Base-by-base conservation (phyloP, 1,284 basidiomycete species). In the Lignosus rhinocerotis region DNA sequence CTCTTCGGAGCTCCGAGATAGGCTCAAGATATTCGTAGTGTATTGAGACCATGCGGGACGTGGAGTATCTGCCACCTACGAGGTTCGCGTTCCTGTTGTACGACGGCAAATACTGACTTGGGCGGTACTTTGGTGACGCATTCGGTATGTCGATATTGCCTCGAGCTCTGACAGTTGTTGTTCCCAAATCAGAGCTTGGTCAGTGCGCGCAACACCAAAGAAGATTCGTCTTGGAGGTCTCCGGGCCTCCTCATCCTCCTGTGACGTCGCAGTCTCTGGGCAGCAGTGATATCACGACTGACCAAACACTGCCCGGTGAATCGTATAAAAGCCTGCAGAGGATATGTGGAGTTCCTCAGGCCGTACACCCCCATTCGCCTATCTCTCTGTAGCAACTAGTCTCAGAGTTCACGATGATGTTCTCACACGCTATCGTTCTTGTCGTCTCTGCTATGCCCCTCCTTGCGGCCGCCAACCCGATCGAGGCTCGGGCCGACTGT, bases 391-490 rank as follows among this genome's bases (percentile, higher is more conserved):
- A 56, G 43, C 52, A 33, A 53, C 17, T 43, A 16, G 17, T 17
- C 30, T 34, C 30, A 19, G 14, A 17, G 30, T 8, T 19, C 52
- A 51, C 53, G 44, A 63, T 45, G 58, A 48, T 59, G 51, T 58
- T 62, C 53, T 57, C 56, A 33, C 55, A 48, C 45, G 38, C 55
- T 51, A 21, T 54, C 47, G 32, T 53, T 45, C 14, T 60, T 39
- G 54, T 47, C 43, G 19, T 60, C 53, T 25, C 50, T 36, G 48
- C 53, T 32, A 47, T 59, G 41, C 53, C 63, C 51, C 53, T 64
- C 44, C 60, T 64, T 60, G 63, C 64, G 58, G 61, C 41, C 57
- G 61, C 64, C 61, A 63, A 53, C 53, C 64, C 61, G 42, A 39
- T 53, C 59, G 46, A 56, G 39, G 43, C 59, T 48, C 59, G 55